phyloP scores from a whole-genome alignment of 2,329 filamentous ascomycete species.

The Epichloe hybrida region DNA sequence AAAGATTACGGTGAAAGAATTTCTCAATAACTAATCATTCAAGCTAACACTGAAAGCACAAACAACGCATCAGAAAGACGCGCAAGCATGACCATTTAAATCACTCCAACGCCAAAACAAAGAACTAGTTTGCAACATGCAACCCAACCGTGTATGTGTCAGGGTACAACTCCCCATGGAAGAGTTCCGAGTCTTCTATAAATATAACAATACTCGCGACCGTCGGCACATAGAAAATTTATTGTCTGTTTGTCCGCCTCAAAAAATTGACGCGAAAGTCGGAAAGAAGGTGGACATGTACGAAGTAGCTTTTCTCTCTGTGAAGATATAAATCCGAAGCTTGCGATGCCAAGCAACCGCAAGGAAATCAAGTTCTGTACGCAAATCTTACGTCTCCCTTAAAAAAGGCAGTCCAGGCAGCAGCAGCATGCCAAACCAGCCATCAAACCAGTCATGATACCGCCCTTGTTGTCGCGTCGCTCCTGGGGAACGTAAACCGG shows the following conservation, averaged over 20 bases:
- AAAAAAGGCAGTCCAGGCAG: slow-evolving; percentile 43
- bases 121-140: background rate
- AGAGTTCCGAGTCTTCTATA: background rate
- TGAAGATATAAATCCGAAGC: background rate
- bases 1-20: background rate
- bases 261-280: background rate
- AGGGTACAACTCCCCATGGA: no score
- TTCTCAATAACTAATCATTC: background rate
- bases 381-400: slow-evolving; percentile 8
- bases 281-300: background rate
- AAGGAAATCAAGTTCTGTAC: background rate
- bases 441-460: slow-evolving; percentile 31
- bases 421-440: slow-evolving; percentile 44
- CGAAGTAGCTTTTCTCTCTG: background rate
- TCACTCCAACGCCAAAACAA: background rate
- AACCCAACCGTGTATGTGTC: background rate
- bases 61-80: background rate
- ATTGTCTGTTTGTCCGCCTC: background rate
- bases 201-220: background rate
- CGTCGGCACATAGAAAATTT: background rate
- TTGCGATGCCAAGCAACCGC: background rate
- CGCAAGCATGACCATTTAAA: background rate
- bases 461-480: slow-evolving; percentile 19
- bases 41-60: background rate
- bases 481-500: slow-evolving; percentile 24